Base-by-base conservation (phyloP, 1,139 yeast species). In the Suhomyces panamericanus region DNA sequence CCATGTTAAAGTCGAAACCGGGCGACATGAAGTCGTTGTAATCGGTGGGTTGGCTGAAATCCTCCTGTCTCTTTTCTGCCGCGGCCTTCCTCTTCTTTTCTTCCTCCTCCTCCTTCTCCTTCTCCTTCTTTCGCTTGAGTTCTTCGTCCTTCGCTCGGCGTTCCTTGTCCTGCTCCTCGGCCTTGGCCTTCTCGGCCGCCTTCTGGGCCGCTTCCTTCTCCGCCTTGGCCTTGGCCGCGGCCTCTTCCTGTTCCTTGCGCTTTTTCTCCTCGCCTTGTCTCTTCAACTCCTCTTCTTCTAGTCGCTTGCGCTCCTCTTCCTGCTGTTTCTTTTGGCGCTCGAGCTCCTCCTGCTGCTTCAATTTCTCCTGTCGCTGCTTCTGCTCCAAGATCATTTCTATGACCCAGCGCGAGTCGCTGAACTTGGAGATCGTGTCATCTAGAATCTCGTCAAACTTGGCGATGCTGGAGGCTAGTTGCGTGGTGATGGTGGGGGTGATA, bases 401-500 rank as follows among this genome's bases (percentile, higher is more conserved):
- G 48, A 78, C 73, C 79, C 79, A 74, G 38, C 63, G 60, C 7
- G 77, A 72, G 46, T 74, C 78, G 50, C 73, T 73, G 52, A 73
- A 69, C 51, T 73, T 73, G 46, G 66, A 57, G 6, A 70, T 59
- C 1, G 78, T 71, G 13, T 74, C 78, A 52, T 74, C 78, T 13
- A 74, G 60, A 34, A 73, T 63, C 41, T 67, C 76, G 50, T 74
- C 78, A 47, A 74, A 73, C 41, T 63, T 65, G 38, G 61, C 53
- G n/a, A 74, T 63, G 49, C 67, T 67, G 42, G 55, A 57, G 12
- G 70, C 60, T 13, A 74, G 58, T 50, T 71, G 77, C n/a, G 67
- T 60, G n/a, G 71, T 65, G 13, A 74, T 68, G 17, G 66, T 62
- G 3, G 74, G 73, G 4, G 74, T 65, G 32, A 74, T 70, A 32